Evolutionary conservation across 176 grass and related monocot genomes (phyloP), one percentile per base, ranked within the genome.

Genomic region (Oryza meridionalis): DNA sequence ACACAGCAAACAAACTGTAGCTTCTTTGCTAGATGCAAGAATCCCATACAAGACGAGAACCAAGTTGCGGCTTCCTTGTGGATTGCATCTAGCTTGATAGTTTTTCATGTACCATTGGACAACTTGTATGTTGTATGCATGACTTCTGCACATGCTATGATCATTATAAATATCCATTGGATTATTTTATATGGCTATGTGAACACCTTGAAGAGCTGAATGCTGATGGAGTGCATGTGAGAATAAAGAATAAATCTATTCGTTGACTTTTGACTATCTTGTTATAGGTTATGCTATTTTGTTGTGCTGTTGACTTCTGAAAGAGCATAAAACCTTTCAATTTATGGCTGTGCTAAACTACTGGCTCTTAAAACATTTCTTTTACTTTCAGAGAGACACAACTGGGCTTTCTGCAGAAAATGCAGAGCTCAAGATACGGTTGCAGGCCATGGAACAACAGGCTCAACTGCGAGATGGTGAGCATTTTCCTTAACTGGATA

Each of bases 391-490:
- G 96, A 98, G 96, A 88, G 96, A 98, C 83, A 98, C 96, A 67
- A 95, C 91, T 62, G 96, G 96, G 59, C 85, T 98, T 79, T 98
- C 96, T 69, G 37, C 90, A 90, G 93, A 98, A 91, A 98, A 98
- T 92, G 88, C 89, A 81, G 96, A 98, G 73, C 93, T 98, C 74
- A 98, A 95, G 79, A 85, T 98, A 93, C 88, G 96, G 83, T 90
- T 98, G 78, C 96, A 98, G 83, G 93, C 93, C 51, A 98, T 98
- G 91, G 93, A 98, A 71, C 96, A 98, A 69, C 96, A 98, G 72
- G 96, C 96, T 74, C 96, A 98, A 81, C 75, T 98, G 46, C 88
- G 91, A 67, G 93, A 98, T 83, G 96, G 93, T 98, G 84, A 83
- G 69, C 73, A 82, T 84, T 78, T 44, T 11, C 35, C 78, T 87